phyloP scores from a whole-genome alignment of 331 rosid species.

The Phaseolus coccineus region DNA sequence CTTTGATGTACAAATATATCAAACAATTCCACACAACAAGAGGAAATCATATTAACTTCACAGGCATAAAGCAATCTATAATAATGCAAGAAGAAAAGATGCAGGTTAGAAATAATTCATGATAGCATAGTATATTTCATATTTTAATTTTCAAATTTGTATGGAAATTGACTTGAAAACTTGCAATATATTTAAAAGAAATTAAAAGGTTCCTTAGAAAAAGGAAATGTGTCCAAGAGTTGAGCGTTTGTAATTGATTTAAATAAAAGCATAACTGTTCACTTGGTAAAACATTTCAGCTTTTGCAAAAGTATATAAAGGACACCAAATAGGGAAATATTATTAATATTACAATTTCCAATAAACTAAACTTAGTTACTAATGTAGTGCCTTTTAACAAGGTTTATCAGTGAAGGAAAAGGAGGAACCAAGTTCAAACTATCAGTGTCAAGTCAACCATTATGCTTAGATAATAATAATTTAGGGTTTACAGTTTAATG shows the following conservation, averaged over 20 bases:
- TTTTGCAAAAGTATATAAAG: background rate
- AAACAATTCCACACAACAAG: slow-evolving; percentile 22
- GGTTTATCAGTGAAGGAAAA: background rate
- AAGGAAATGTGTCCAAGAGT: background rate
- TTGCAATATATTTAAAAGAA: slow-evolving; percentile 11
- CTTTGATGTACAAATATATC: slow-evolving; percentile 52
- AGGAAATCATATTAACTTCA: slow-evolving; percentile 14
- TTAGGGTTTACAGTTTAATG: too few species aligned
- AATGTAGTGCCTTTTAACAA: background rate
- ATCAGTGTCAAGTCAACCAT: too few species aligned
- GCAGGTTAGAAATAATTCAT: background rate
- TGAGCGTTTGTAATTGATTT: slow-evolving; percentile 16
- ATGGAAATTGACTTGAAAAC: slow-evolving; percentile 2
- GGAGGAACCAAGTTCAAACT: background rate
- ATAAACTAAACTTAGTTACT: background rate
- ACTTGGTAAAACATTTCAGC: slow-evolving; percentile 16
- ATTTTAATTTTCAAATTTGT: background rate
- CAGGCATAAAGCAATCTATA: slow-evolving; percentile 11
- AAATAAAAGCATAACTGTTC: background rate
- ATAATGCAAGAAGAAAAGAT: background rate
- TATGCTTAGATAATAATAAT: too few species aligned
- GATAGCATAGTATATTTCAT: background rate
- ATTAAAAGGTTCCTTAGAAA: background rate
- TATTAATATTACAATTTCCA: background rate
- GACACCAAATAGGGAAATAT: background rate